Conservation (phyloP, 306 rosid species). For the Cercis canadensis region DNA sequence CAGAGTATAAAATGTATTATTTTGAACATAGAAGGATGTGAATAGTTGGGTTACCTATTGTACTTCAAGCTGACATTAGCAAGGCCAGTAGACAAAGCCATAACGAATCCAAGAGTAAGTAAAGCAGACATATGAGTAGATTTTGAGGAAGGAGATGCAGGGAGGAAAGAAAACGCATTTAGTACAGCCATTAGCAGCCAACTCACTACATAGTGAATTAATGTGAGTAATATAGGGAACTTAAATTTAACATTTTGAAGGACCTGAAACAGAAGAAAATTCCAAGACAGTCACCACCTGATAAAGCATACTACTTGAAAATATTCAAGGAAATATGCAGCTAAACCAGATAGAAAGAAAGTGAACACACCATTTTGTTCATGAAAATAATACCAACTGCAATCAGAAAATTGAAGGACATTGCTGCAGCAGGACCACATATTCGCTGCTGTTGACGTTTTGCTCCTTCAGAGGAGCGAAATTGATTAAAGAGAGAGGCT, state of each 20-base stretch:
- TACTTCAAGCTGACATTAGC: slow-evolving; percentile 92
- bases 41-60: slow-evolving; percentile 62
- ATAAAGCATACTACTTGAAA: slow-evolving; percentile 20
- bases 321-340: slow-evolving; percentile 10
- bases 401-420: slow-evolving; percentile 79
- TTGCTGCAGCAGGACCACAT: slow-evolving; percentile 79
- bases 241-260: slow-evolving; percentile 77
- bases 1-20: slow-evolving; percentile 25
- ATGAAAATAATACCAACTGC: slow-evolving; percentile 82
- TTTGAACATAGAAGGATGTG: slow-evolving; percentile 14
- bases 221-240: slow-evolving; percentile 76
- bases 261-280: slow-evolving; percentile 56
- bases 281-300: slow-evolving; percentile 29
- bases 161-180: slow-evolving; percentile 67
- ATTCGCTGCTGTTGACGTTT: slow-evolving; percentile 69
- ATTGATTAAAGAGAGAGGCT: slow-evolving; percentile 63
- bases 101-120: slow-evolving; percentile 79
- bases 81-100: slow-evolving; percentile 87
- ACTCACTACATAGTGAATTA: slow-evolving; percentile 81
- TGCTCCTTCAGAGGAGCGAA: slow-evolving; percentile 68
- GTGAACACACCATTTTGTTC: slow-evolving; percentile 79
- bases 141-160: slow-evolving; percentile 75
- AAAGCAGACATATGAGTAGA: slow-evolving; percentile 60
- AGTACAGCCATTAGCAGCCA: slow-evolving; percentile 85
- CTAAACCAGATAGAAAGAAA: slow-evolving; percentile 21